Evolutionary conservation across 805 yeast species (phyloP).

Genomic region (Metschnikowia kofuensis): DNA sequence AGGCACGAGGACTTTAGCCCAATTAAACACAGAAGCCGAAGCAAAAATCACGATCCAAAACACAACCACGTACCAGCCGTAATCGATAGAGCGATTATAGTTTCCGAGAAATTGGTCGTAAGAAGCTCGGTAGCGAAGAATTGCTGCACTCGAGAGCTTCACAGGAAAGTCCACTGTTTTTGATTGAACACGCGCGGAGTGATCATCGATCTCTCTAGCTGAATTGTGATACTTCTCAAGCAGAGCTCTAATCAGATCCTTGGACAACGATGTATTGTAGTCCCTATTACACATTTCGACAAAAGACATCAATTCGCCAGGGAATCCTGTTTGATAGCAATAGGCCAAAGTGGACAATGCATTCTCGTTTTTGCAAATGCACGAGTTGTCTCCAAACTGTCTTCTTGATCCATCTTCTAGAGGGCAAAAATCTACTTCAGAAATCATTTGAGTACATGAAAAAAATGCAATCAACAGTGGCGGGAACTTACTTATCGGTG

Average conservation of each 20-base stretch:
- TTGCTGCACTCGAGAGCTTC: slow-evolving; percentile 22
- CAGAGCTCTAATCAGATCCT: slow-evolving; percentile 22
- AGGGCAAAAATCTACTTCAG: slow-evolving; percentile 21
- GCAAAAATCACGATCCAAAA: slow-evolving; percentile 33
- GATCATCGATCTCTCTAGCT: slow-evolving; percentile 1
- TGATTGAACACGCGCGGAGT: not conserved
- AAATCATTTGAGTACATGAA: slow-evolving; percentile 29
- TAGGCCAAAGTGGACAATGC: slow-evolving; percentile 38
- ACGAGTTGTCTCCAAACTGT: slow-evolving; percentile 7
- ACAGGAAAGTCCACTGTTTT: slow-evolving; percentile 24
- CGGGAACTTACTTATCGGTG: slow-evolving; percentile 32
- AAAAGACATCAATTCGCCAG: slow-evolving; percentile 23
- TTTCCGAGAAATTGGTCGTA: slow-evolving; percentile 40
- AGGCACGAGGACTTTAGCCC: slow-evolving; percentile 33
- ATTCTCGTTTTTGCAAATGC: slow-evolving; percentile 28
- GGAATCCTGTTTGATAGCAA: slow-evolving; percentile 29
- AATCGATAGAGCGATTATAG: slow-evolving; percentile 40
- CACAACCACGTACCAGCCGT: slow-evolving; percentile 25
- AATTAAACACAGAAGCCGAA: slow-evolving; percentile 27
- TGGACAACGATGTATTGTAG: slow-evolving; percentile 21
- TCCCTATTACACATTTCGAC: slow-evolving; percentile 24
- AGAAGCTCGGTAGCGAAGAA: slow-evolving; percentile 21
- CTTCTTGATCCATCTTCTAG: not conserved
- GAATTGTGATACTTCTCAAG: slow-evolving; percentile 6
- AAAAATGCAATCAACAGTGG: slow-evolving; percentile 27